phyloP scores from a whole-genome alignment of 768 basidiomycete species.

The Pisolithus orientalis region DNA sequence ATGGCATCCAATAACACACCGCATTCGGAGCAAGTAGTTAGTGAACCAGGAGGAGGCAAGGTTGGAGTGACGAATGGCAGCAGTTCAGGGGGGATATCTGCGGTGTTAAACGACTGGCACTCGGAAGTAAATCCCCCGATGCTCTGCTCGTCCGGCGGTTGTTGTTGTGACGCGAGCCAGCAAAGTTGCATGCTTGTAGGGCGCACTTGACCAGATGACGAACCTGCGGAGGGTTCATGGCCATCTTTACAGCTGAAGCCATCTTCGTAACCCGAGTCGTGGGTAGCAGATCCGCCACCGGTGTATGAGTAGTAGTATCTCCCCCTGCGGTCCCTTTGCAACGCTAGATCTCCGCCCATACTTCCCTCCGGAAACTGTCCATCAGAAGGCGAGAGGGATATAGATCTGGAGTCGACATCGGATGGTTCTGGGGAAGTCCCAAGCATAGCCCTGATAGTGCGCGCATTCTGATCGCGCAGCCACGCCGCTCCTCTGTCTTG shows the following conservation, averaged over 20 bases:
- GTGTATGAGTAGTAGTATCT: conserved; percentile 76
- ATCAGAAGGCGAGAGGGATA: conserved; percentile 26
- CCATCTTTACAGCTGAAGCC: conserved; percentile 32
- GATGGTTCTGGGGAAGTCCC: conserved; percentile 54
- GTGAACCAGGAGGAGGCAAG: conserved; percentile 49
- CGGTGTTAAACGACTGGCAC: conserved; percentile 16
- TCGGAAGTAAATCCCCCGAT: conserved; percentile 11
- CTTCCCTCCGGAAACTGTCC: conserved; percentile 33
- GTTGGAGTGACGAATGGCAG: conserved; percentile 44
- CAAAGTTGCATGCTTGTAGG: conserved; percentile 62
- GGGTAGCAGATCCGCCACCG: conserved; percentile 40
- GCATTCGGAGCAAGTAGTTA: conserved; percentile 83
- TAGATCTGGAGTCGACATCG: conserved; percentile 44
- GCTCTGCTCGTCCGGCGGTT: conserved; percentile 16
- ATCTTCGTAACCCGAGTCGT: conserved; percentile 53
- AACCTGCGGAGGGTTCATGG: conserved; percentile 19
- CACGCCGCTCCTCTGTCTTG: conserved; percentile 71
- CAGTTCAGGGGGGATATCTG: conserved; percentile 44
- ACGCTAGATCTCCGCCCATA: conserved; percentile 55
- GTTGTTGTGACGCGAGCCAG: conserved; percentile 57
- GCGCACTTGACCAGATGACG: conserved; percentile 34
- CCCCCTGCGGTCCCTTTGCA: conserved; percentile 62
- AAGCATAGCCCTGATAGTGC: conserved; percentile 54
- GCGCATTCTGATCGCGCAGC: conserved; percentile 76
- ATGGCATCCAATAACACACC: conserved; percentile 69